Evolutionary conservation across 2,329 filamentous ascomycete species (phyloP).

Genomic region (Fusarium sp.): DNA sequence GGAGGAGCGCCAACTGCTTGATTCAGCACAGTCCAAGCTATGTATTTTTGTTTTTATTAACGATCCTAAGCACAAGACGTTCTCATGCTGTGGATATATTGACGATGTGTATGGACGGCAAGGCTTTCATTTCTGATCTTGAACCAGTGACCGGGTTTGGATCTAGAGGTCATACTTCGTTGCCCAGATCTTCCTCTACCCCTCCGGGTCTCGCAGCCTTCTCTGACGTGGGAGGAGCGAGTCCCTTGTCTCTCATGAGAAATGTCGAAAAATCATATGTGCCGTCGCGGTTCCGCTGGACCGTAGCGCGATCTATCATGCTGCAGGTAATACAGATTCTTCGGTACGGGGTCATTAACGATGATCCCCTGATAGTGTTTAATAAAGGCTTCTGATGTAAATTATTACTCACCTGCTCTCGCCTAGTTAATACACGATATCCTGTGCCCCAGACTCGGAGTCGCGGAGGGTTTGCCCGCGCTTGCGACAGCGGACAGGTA

Average conservation of each 20-base stretch:
- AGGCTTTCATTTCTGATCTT: not conserved
- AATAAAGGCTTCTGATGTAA: not conserved
- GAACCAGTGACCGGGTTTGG: not conserved
- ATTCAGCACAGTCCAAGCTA: conserved; percentile 19
- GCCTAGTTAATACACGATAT: conserved; percentile 7
- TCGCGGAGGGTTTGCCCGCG: conserved; percentile 22
- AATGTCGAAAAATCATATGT: conserved; percentile 10
- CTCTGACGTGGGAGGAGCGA: conserved; percentile 3
- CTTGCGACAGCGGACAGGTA: conserved; percentile 10
- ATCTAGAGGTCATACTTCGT: not conserved
- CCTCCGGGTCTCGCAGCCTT: conserved; percentile 21
- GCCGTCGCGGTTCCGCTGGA: conserved; percentile 39
- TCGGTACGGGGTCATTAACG: not conserved
- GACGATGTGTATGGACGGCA: not conserved
- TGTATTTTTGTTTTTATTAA: conserved; percentile 11
- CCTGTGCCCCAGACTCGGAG: conserved; percentile 29
- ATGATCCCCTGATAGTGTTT: not conserved
- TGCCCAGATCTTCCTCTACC: conserved; percentile 15
- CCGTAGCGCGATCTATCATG: conserved; percentile 36
- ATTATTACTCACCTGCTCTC: conserved; percentile 11
- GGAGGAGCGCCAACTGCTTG: conserved; percentile 32
- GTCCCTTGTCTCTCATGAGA: conserved; percentile 9
- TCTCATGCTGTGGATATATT: not conserved
- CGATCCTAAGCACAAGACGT: conserved; percentile 5
- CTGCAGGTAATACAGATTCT: not conserved